Evolutionary conservation across 1,139 yeast species (phyloP).

Genomic region (Suhomyces yuchorum): DNA sequence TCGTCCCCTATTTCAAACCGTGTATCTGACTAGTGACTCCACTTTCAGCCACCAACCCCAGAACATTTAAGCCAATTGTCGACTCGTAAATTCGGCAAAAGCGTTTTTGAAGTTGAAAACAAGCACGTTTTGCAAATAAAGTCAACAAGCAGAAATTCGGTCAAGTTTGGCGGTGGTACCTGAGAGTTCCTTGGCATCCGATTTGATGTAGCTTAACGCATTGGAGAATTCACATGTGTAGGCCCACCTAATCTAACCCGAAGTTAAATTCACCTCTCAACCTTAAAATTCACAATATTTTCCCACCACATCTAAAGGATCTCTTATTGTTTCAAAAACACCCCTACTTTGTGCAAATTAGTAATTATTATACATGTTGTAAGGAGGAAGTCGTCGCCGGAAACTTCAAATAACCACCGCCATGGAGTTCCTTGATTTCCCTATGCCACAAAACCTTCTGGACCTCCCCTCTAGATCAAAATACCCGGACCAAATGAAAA

Average conservation of each 20-base stretch:
- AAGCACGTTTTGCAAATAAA: too few species aligned
- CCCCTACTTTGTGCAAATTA: background rate
- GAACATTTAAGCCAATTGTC: background rate
- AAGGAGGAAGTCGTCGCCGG: background rate
- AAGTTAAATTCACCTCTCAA: background rate
- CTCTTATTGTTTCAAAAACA: background rate
- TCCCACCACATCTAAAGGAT: background rate
- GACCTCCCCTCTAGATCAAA: too few species aligned
- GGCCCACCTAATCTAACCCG: background rate
- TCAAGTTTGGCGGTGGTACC: background rate
- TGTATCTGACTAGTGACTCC: too few species aligned
- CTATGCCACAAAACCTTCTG: background rate
- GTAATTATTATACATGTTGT: background rate
- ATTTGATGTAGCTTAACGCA: background rate
- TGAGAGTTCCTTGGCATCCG: background rate
- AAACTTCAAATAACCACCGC: background rate
- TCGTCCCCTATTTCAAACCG: too few species aligned
- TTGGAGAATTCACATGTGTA: background rate
- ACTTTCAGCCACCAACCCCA: background rate
- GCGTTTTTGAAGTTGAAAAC: too few species aligned
- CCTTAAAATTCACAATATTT: background rate
- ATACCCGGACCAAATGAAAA: too few species aligned
- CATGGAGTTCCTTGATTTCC: background rate
- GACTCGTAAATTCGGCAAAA: background rate
- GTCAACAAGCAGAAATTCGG: too few species aligned